phyloP scores from a whole-genome alignment of 140 eudicot species.

The Senecio squalidus region DNA sequence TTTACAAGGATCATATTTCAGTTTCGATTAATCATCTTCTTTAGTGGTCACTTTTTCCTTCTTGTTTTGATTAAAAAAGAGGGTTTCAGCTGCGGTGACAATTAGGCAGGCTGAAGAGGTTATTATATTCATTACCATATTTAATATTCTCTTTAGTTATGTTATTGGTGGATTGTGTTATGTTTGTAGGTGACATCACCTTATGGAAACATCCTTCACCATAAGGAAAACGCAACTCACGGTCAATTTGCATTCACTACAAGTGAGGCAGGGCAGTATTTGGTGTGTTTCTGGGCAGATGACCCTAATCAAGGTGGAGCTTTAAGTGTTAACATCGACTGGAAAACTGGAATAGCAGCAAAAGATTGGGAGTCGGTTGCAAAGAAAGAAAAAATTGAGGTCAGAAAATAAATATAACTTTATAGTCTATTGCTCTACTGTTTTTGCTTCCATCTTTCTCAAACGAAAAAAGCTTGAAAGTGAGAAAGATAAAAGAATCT shows the following conservation, averaged over 20 bases:
- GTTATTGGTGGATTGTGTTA: background rate
- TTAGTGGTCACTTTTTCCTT: background rate
- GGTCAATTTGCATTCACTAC: conserved; percentile 60
- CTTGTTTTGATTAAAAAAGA: background rate
- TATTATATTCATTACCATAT: background rate
- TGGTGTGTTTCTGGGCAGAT: conserved; percentile 81
- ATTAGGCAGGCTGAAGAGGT: background rate
- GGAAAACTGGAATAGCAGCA: conserved; percentile 92
- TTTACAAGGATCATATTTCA: no score
- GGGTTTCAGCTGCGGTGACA: background rate
- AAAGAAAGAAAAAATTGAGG: conserved; percentile 84
- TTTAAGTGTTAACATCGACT: conserved; percentile 66
- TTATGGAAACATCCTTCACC: conserved; percentile 60
- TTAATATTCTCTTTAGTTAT: background rate
- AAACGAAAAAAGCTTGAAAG: background rate
- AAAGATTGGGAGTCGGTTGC: conserved; percentile 97
- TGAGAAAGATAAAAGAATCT: background rate
- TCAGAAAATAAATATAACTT: conserved; percentile 14
- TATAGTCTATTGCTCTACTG: background rate
- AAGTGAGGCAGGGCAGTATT: conserved; percentile 67
- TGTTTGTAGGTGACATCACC: conserved; percentile 78
- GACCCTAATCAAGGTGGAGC: conserved; percentile 53
- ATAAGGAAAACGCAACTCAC: conserved; percentile 42
- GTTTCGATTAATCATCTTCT: background rate
- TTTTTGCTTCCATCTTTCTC: background rate